Evolutionary conservation across 345 rosid species (phyloP), one percentile per base, ranked within the genome.

Genomic region (Ceriops decandra): DNA sequence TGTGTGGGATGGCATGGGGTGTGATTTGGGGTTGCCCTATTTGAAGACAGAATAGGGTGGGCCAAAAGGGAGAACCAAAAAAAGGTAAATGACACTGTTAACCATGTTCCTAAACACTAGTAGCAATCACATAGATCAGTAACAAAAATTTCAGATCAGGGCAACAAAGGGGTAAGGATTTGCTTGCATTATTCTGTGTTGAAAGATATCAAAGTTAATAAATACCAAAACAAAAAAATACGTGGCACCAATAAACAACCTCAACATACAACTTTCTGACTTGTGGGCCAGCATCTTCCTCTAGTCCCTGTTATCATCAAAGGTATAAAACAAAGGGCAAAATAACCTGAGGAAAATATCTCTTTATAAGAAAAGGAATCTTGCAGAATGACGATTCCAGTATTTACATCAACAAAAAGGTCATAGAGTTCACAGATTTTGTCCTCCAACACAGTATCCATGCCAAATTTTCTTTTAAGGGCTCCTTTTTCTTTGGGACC

Each of bases 371-470:
- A 47, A 52, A 1, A 52, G 21, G 56, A 58, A 72, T 21, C 9
- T 52, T 68, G 20, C 35, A 71, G 61, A 58, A 58, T 63, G 62
- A 60, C 46, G 62, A 46, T 28, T 61, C 56, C 35, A 68, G 77
- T 32, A 67, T 19, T 46, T 32, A 63, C 99, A 78, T 93, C 93
- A 79, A 89, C 85, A 79, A 77, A 93, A 72, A 86, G 90, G 76
- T 91, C 99, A 80, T 93, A 93, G 67, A 91, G 95, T 74, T 89
- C 99, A 82, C 97, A 93, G 72, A 93, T 77, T 81, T 83, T 93
- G 69, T 88, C 96, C 82, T 93, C 99, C 83, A 91, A 57, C 38
- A 64, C 75, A 20, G 82, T 57, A 68, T 91, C 91, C 96, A 93
- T 85, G 76, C 79, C 80, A 71, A 79, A 77, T 73, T 83, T 91